These are phyloP conservation scores for Pichia kudriavzevii DNA, from an alignment of 1,139 yeast genomes.

Conservation along the genomic window DNA sequence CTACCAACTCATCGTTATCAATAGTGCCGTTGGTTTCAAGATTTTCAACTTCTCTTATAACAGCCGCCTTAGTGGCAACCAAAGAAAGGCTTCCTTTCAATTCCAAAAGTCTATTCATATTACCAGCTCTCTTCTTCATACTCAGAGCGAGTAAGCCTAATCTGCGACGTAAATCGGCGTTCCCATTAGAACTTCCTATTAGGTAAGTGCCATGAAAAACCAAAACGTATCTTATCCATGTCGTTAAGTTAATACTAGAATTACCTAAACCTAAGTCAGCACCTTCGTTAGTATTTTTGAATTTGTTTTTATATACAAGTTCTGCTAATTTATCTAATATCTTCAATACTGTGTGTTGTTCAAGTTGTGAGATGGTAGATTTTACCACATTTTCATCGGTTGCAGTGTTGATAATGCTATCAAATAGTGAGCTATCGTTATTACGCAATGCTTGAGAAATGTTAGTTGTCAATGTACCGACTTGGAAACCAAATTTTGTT, in stretches of 20 bases:
- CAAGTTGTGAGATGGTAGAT: conserved; percentile 25
- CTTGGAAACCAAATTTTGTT: conserved; percentile 31
- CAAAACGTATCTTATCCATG: conserved; percentile 92
- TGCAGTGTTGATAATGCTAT: conserved; percentile 67
- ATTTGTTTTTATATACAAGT: conserved; percentile 52
- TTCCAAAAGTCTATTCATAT: conserved; percentile 72
- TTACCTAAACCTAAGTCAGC: conserved; percentile 10
- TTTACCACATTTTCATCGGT: conserved; percentile 63
- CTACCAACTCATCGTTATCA: conserved; percentile 34
- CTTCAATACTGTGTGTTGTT: conserved; percentile 60
- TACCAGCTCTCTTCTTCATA: conserved; percentile 62
- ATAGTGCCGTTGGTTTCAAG: conserved; percentile 17
- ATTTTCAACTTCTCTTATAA: conserved; percentile 49
- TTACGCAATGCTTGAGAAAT: conserved; percentile 66
- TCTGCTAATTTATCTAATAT: conserved; percentile 81
- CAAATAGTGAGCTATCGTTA: conserved; percentile 65
- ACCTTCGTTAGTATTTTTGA: conserved; percentile 45
- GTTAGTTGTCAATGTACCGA: conserved; percentile 60
- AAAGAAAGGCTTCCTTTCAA: conserved; percentile 74
- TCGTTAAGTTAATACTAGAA: conserved; percentile 36
- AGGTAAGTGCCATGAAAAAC: conserved; percentile 82
- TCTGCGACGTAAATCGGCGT: conserved; percentile 33
- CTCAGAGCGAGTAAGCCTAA: conserved; percentile 75
- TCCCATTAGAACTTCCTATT: conserved; percentile 20
- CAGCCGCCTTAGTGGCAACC: conserved; percentile 58